phyloP scores from a whole-genome alignment of 805 yeast genomes.

The Teunomyces stri region DNA sequence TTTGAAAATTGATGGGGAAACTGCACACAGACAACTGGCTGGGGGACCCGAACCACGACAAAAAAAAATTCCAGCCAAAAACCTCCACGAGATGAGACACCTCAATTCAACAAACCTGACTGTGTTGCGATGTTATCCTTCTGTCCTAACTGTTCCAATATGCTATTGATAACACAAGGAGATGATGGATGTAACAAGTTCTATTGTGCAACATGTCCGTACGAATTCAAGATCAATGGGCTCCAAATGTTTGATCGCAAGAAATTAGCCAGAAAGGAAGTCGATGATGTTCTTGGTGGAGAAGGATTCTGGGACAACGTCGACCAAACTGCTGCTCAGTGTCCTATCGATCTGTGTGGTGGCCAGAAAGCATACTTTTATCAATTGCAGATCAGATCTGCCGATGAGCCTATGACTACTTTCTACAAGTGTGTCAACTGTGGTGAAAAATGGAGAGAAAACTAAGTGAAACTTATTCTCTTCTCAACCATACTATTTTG shows the following conservation, averaged over 20 bases:
- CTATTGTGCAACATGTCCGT: constrained; percentile 93
- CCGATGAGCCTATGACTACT: constrained; percentile 99
- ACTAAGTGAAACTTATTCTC: constrained; percentile 37
- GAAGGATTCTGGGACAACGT: constrained; percentile 99
- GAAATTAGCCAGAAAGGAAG: constrained; percentile 78
- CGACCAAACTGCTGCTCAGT: constrained; percentile 90
- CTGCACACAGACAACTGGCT: background rate
- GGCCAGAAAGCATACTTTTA: constrained; percentile 92
- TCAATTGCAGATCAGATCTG: constrained; percentile 94
- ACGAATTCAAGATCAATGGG: constrained; percentile 84
- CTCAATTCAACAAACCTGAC: no score
- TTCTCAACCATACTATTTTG: background rate
- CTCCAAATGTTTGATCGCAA: constrained; percentile 84
- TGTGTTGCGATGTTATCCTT: constrained; percentile 70
- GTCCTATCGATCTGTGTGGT: constrained; percentile 86
- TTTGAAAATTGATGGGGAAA: background rate
- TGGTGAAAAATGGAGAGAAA: constrained; percentile 96
- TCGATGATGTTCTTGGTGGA: constrained; percentile 95
- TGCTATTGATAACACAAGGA: constrained; percentile 68
- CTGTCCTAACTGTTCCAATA: constrained; percentile 92
- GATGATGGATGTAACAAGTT: constrained; percentile 62
- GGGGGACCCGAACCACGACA: background rate
- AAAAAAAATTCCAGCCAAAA: background rate
- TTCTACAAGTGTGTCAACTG: constrained; percentile 94
- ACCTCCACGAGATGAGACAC: background rate